Conservation (phyloP, 176 grass and related monocot genomes). For the Oryza nivara region DNA sequence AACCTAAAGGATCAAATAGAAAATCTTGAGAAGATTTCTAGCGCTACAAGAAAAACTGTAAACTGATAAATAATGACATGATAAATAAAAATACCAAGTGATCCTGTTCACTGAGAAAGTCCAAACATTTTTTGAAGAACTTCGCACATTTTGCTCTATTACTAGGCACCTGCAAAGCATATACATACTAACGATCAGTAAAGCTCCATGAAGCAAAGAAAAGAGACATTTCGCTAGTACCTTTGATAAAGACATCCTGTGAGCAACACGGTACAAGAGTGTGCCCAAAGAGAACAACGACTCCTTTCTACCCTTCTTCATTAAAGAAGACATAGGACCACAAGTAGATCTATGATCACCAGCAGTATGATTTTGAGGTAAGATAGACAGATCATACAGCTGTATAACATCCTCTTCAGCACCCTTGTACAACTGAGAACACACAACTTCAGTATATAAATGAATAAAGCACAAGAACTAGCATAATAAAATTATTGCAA, state of each 20-base stretch:
- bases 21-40: slow-evolving; percentile 16
- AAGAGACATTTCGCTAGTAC: slow-evolving; percentile 44
- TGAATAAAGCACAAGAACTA: slow-evolving; percentile 26
- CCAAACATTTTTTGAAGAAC: slow-evolving; percentile 95
- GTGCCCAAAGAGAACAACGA: slow-evolving; percentile 90
- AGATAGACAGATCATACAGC: slow-evolving; percentile 86
- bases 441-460: slow-evolving; percentile 32
- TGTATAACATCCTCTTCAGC: slow-evolving; percentile 95
- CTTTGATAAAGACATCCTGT: slow-evolving; percentile 95
- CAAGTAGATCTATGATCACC: slow-evolving; percentile 75
- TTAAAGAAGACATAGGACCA: slow-evolving; percentile 70
- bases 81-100: slow-evolving; percentile 72
- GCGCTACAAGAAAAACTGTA: background rate
- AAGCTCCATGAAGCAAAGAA: slow-evolving; percentile 10
- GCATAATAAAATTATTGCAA: slow-evolving; percentile 1
- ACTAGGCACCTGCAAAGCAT: slow-evolving; percentile 71
- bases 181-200: slow-evolving; percentile 20
- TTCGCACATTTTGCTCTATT: slow-evolving; percentile 86
- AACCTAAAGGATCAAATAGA: slow-evolving; percentile 55
- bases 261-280: slow-evolving; percentile 96
- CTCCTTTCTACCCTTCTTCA: slow-evolving; percentile 88
- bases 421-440: slow-evolving; percentile 93
- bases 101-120: slow-evolving; percentile 95
- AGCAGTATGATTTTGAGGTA: slow-evolving; percentile 64
- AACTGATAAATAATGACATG: background rate